Base-by-base conservation (phyloP, 2,329 filamentous ascomycete genomes). In the Ophiostoma himal-ulmi region DNA sequence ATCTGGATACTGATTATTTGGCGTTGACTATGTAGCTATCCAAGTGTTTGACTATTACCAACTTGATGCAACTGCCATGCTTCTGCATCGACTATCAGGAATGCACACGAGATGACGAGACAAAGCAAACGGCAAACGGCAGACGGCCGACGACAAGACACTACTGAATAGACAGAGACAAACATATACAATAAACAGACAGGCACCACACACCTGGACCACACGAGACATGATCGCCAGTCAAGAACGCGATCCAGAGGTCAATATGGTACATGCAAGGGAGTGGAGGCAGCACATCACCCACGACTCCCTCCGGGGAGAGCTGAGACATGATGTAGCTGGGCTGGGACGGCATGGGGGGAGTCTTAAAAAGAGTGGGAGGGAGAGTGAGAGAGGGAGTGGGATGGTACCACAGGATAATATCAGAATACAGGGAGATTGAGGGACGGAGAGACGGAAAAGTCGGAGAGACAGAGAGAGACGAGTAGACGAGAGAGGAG, bases 181-280 rank as follows among this genome's bases (percentile, higher is more conserved):
- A 22, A 26, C 52, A 57, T 10, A 57, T 8, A 44, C 39, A 17
- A 10, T 4, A 44, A 17, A 44, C 11, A 44, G 39, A 44, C 39
- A 44, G 39, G 14, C 11, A 30, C 30, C 30, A 30, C 44, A 20
- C 44, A 20, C 44, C 11, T 39, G 37, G 37, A 39, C 37, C 26
- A 62, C 26, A 62, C 57, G 57, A 62, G 57, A 62, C 57, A 62
- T 62, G 57, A 62, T 62, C 57, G 36, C 57, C 57, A 62, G 54
- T 60, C 54, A 62, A 62, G 57, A 62, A 62, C 57, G 57, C 57
- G 57, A 62, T 62, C 57, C 57, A 62, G 57, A 62, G 57, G 57
- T 62, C 57, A 62, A 62, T 62, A 30, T 62, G 57, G 57, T 22
- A 30, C 10, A 62, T 62, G 57, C 57, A 62, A 62, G 57, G 57